Conservation (phyloP, 495 filamentous ascomycete genomes). For the Lophiostoma macrostomum region DNA sequence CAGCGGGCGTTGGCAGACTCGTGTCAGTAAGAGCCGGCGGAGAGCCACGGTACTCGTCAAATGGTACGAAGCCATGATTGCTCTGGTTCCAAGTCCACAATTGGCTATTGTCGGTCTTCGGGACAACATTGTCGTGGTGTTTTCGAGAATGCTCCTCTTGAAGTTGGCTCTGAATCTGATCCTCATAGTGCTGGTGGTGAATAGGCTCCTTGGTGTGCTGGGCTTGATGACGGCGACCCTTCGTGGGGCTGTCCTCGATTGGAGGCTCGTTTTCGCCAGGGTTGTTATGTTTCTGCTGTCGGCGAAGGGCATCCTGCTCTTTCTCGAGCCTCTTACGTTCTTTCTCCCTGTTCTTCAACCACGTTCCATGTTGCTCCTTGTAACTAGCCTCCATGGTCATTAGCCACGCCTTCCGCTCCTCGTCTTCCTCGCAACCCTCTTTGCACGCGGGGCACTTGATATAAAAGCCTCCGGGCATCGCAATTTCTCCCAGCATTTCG, state of each 20-base stretch:
- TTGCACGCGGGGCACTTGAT: slow-evolving; percentile 44
- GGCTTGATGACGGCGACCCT: too few relatives aligned
- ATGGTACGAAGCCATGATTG: not conserved
- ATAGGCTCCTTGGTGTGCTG: too few relatives aligned
- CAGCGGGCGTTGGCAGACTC: not conserved
- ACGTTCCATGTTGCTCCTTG: slow-evolving; percentile 11
- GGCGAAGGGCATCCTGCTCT: slow-evolving; percentile 9
- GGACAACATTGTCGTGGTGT: too few relatives aligned
- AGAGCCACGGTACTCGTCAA: slow-evolving; percentile 10
- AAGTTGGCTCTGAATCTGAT: too few relatives aligned
- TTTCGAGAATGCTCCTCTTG: too few relatives aligned
- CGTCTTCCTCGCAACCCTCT: slow-evolving; percentile 4
- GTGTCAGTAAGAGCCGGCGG: slow-evolving; percentile 19
- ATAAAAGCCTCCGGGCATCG: slow-evolving; percentile 48
- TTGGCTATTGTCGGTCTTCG: too few relatives aligned
- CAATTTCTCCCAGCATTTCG: slow-evolving; percentile 48
- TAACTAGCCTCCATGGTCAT: slow-evolving; percentile 9
- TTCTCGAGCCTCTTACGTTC: slow-evolving; percentile 1
- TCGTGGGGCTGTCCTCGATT: not conserved
- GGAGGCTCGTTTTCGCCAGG: not conserved
- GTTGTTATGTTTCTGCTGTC: not conserved
- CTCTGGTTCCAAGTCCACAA: not conserved
- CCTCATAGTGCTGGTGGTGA: too few relatives aligned
- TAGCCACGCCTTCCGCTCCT: slow-evolving; percentile 14
- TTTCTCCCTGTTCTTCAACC: slow-evolving; percentile 1